Evolutionary conservation across 192 early-diverging fungal species (phyloP).

Genomic region (Backusella sp.): DNA sequence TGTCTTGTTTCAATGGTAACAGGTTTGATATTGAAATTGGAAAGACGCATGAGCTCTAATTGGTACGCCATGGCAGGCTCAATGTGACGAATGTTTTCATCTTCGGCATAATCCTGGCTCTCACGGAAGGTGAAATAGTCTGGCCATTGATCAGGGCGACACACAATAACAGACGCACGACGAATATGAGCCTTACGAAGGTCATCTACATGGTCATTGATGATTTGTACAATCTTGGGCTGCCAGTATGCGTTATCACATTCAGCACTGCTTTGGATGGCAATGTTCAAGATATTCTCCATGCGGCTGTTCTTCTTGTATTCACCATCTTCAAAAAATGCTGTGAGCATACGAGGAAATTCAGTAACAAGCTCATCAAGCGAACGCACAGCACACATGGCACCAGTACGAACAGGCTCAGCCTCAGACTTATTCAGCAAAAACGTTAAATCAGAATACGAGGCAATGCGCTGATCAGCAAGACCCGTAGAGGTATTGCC

Average conservation of each 20-base stretch:
- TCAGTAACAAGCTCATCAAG: slow-evolving; percentile 68
- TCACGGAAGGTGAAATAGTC: slow-evolving; percentile 97
- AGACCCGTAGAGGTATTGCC: slow-evolving; percentile 22
- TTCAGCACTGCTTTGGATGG: slow-evolving; percentile 65
- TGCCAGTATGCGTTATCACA: slow-evolving; percentile 74
- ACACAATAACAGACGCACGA: slow-evolving; percentile 86
- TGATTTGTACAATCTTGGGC: slow-evolving; percentile 59
- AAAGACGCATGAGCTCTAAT: slow-evolving; percentile 86
- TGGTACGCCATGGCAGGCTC: slow-evolving; percentile 98
- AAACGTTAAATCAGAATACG: slow-evolving; percentile 79
- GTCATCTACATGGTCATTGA: slow-evolving; percentile 51
- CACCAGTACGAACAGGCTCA: slow-evolving; percentile 80
- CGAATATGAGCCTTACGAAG: slow-evolving; percentile 77
- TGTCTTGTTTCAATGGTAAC: slow-evolving; percentile 91
- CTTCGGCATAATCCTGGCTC: slow-evolving; percentile 77
- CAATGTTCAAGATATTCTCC: slow-evolving; percentile 85
- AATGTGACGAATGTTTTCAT: slow-evolving; percentile 93
- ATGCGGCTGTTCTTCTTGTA: slow-evolving; percentile 26
- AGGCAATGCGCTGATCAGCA: slow-evolving; percentile 64
- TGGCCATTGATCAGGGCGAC: slow-evolving; percentile 78
- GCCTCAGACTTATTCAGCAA: slow-evolving; percentile 67
- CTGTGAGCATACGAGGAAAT: slow-evolving; percentile 55
- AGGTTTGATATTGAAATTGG: slow-evolving; percentile 95
- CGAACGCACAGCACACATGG: slow-evolving; percentile 72
- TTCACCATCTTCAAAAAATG: slow-evolving; percentile 47